phyloP scores from a whole-genome alignment of 345 rosid genomes.

The Acer campestre region DNA sequence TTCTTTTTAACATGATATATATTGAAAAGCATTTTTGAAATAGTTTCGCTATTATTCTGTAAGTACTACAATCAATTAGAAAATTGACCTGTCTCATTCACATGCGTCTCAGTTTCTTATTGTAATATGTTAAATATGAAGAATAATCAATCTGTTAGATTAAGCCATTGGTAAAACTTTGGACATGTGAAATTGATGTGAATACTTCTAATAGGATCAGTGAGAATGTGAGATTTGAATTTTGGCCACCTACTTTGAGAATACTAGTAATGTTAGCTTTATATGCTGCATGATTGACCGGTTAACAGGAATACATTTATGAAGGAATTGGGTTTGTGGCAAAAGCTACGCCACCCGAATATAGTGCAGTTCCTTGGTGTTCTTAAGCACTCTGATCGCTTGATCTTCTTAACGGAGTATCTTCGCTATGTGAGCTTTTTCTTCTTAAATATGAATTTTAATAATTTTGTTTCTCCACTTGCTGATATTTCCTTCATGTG shows the following conservation, averaged over 20 bases:
- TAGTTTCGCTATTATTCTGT: background rate
- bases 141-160: background rate
- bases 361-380: conserved; percentile 77
- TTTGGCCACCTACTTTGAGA: background rate
- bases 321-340: conserved; percentile 67
- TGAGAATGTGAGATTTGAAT: background rate
- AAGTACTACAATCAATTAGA: background rate
- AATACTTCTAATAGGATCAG: background rate
- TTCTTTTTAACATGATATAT: too few species aligned
- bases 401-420: conserved; percentile 65
- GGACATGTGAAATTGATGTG: background rate
- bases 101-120: background rate
- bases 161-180: background rate
- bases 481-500: conserved; percentile 23
- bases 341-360: conserved; percentile 67
- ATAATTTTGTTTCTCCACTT: background rate
- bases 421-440: conserved; percentile 53
- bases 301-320: conserved; percentile 44
- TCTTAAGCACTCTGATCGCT: conserved; percentile 53
- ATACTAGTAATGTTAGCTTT: conserved; percentile 12
- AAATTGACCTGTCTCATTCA: too few species aligned
- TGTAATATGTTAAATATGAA: background rate
- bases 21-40: background rate
- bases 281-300: background rate
- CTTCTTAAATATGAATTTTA: background rate